Evolutionary conservation across 495 filamentous ascomycete genomes (phyloP).

Genomic region (Aspergillus nanangensis): DNA sequence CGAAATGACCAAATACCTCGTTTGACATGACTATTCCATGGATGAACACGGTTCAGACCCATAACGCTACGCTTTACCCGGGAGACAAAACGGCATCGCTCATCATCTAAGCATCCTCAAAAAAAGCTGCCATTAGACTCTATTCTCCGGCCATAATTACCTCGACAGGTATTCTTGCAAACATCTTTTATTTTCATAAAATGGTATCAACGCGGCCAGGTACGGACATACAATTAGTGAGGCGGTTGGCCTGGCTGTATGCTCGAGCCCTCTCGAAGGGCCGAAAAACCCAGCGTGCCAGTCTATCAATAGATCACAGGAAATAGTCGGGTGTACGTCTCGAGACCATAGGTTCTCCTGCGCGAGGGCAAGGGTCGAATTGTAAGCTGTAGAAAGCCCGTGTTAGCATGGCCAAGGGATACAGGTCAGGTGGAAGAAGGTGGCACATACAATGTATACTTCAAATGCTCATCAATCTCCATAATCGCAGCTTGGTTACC

Average conservation of each 20-base stretch:
- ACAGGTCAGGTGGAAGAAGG: background rate
- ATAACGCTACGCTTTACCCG: too few species aligned
- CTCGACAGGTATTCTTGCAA: constrained; percentile 3
- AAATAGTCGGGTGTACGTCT: constrained; percentile 97
- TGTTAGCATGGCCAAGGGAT: background rate
- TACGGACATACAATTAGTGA: constrained; percentile 38
- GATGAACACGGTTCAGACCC: too few species aligned
- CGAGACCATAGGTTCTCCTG: constrained; percentile 98
- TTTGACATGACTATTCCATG: too few species aligned
- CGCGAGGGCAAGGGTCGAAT: constrained; percentile 97
- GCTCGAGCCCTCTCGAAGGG: constrained; percentile 25
- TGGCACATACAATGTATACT: constrained; percentile 93
- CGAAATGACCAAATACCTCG: too few species aligned
- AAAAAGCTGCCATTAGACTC: too few species aligned
- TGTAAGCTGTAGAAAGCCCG: constrained; percentile 65
- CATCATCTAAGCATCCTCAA: too few species aligned
- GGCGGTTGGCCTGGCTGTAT: constrained; percentile 28
- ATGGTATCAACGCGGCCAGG: constrained; percentile 46
- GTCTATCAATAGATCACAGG: constrained; percentile 61
- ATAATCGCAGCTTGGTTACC: constrained; percentile 99
- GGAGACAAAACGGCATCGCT: too few species aligned
- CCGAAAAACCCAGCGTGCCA: constrained; percentile 16
- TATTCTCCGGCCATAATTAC: too few species aligned
- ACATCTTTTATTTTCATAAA: constrained; percentile 43
- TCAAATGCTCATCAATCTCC: constrained; percentile 99